Base-by-base conservation (phyloP, 768 basidiomycete genomes). In the Amanita brunnescens region DNA sequence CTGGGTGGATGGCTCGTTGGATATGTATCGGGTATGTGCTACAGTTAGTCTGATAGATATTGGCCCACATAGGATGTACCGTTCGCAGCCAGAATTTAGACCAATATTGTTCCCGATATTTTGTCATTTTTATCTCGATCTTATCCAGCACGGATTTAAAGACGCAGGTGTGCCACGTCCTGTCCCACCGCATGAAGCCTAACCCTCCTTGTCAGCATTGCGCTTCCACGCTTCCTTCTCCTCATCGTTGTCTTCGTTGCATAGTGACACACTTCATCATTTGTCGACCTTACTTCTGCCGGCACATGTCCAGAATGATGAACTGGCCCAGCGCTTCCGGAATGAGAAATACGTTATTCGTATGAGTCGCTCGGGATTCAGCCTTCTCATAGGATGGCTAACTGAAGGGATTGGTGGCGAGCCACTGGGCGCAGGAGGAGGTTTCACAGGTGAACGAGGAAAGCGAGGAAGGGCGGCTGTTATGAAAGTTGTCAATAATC, bases 31-130 rank as follows among this genome's bases (percentile, higher is more conserved):
- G 64, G 90, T 88, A 70, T 58, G 79, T 69, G 13, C 32, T 47
- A 34, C 21, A 29, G 12, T n/a, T 10, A 44, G 9, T 26, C 20
- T 13, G 1, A 47, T 38, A 21, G 18, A 12, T n/a, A n/a, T 14
- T 24, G 40, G 29, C 26, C 48, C 30, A 18, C n/a, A 41, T 24
- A 54, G 52, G 60, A 38, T 38, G 50, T 46, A 23, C 29, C 41
- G 41, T 38, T 30, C 48, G 16, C 63, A 98, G 88, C 91, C 91
- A 49, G 94, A 99, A 67, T 87, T 99, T 59, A 78, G 88, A 40
- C 93, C 91, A 40, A 86, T 99, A 32, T 69, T 96, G 13, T 96
- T 93, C 62, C 96, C 96, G 2, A 88, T 99, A 55, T 98, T 97
- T 63, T 91, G 89, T 45, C 92, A 99, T 67, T 97, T 97, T 63